These are phyloP conservation scores for Dendrostoma leiphaemia DNA, from an alignment of 2,329 filamentous ascomycete species.

Conservation along the genomic window DNA sequence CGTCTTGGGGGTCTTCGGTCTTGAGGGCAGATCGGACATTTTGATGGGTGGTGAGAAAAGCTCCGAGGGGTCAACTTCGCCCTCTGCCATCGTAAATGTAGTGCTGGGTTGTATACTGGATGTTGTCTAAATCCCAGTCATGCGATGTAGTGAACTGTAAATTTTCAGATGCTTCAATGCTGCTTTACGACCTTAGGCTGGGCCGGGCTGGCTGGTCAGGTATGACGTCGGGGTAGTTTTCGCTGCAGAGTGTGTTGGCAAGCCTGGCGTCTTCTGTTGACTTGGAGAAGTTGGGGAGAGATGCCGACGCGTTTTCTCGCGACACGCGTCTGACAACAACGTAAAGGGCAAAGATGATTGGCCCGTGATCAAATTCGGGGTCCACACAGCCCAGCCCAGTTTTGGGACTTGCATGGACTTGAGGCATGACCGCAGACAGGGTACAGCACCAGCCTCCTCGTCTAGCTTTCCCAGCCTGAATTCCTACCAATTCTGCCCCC, in stretches of 20 bases:
- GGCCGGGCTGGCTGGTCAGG: too few relatives aligned
- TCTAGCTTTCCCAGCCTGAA: not conserved
- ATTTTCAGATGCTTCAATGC: not conserved
- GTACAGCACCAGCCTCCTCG: not conserved
- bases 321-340: not conserved
- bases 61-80: constrained; percentile 42
- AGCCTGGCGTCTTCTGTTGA: not conserved
- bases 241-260: not conserved
- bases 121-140: too few relatives aligned
- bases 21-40: constrained; percentile 29
- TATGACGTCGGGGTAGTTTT: not conserved
- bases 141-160: too few relatives aligned
- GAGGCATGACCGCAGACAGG: not conserved
- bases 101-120: not conserved
- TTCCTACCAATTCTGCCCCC: not conserved
- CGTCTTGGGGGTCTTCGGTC: constrained; percentile 36
- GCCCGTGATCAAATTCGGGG: not conserved
- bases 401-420: too few relatives aligned
- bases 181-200: too few relatives aligned
- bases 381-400: not conserved
- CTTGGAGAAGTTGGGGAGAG: not conserved
- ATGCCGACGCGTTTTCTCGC: not conserved
- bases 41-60: constrained; percentile 32
- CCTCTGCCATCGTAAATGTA: constrained; percentile 39
- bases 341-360: too few relatives aligned